These are phyloP conservation scores for Pneumocystis carinii DNA, from an alignment of 1,139 yeast genomes.

Conservation along the genomic window DNA sequence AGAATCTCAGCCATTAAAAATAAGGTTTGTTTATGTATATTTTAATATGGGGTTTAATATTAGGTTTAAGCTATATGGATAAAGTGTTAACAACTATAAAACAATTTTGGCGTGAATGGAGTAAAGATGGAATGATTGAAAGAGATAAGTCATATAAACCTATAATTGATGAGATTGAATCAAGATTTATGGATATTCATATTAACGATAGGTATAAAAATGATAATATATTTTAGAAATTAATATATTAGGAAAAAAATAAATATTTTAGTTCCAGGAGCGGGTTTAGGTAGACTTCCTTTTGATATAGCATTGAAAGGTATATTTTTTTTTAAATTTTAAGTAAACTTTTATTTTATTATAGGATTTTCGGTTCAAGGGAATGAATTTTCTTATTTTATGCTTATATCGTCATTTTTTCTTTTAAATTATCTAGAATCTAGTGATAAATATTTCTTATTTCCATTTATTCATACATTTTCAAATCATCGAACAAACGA, in stretches of 20 bases:
- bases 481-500: conserved; percentile 45
- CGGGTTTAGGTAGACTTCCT: conserved; percentile 70
- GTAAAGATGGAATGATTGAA: conserved; percentile 21
- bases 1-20: not conserved
- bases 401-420: conserved; percentile 55
- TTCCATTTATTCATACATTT: conserved; percentile 58
- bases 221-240: conserved; percentile 1
- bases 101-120: conserved; percentile 68
- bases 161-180: conserved; percentile 34
- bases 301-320: conserved; percentile 49
- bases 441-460: conserved; percentile 46
- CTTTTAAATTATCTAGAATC: conserved; percentile 39
- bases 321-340: not conserved
- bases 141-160: conserved; percentile 28
- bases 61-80: conserved; percentile 28
- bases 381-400: conserved; percentile 69
- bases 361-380: conserved; percentile 60
- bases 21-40: not conserved
- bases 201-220: conserved; percentile 4
- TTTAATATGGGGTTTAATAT: not conserved
- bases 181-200: conserved; percentile 29
- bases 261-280: conserved; percentile 60
- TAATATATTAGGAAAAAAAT: conserved; percentile 25
- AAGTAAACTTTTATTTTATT: not conserved
- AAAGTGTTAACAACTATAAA: conserved; percentile 48